Evolutionary conservation across 306 rosid species (phyloP).

Genomic region (Hippophae rhamnoides): DNA sequence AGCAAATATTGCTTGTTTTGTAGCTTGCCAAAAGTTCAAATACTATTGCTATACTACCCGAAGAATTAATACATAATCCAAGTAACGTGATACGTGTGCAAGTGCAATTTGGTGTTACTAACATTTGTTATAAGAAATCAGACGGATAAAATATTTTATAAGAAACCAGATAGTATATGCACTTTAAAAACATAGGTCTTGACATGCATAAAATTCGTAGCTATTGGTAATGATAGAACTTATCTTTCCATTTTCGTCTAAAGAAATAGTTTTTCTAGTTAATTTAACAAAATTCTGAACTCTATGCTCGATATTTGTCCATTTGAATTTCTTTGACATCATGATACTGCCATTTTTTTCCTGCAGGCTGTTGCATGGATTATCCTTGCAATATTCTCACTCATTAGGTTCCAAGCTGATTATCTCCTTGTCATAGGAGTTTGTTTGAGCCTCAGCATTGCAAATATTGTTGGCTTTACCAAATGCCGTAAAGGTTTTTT

Average conservation of each 20-base stretch:
- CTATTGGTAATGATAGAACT: neutral
- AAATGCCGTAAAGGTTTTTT: conserved; percentile 85
- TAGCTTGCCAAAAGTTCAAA: no score
- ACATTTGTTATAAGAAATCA: no score
- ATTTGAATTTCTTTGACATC: neutral
- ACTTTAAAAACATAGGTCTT: neutral
- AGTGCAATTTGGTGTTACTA: neutral
- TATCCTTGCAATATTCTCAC: conserved; percentile 77
- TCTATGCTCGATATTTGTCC: neutral
- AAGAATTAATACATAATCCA: no score
- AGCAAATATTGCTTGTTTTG: conserved; percentile 23
- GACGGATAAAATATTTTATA: neutral
- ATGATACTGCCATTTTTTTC: conserved; percentile 6
- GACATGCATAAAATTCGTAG: neutral
- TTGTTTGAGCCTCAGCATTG: conserved; percentile 87
- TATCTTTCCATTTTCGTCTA: neutral
- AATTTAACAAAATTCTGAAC: no score
- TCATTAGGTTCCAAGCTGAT: conserved; percentile 95
- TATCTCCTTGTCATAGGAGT: conserved; percentile 93
- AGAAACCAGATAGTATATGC: neutral
- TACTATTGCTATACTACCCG: no score
- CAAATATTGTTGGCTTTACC: conserved; percentile 92
- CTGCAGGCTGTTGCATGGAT: conserved; percentile 71
- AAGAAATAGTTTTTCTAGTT: no score
- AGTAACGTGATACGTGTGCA: no score